These are phyloP conservation scores for Durotheca rogersii DNA, from an alignment of 495 filamentous ascomycete genomes.

Conservation along the genomic window DNA sequence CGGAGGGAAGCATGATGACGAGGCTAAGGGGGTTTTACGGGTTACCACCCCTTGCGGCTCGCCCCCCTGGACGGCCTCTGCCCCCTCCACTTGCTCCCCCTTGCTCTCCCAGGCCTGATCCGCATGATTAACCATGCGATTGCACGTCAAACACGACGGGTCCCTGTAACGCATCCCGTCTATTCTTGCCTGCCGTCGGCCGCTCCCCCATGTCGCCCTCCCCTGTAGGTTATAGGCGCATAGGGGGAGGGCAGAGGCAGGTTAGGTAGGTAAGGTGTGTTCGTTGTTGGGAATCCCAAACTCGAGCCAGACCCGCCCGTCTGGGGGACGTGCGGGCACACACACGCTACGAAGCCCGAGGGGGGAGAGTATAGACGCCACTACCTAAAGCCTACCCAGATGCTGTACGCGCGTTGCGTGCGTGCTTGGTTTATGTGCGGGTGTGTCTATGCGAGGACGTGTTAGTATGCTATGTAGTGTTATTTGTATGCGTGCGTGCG, in stretches of 20 bases:
- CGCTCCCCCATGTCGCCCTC: not conserved
- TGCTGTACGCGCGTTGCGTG: no score
- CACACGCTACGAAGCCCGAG: no score
- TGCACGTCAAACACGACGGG: constrained; percentile 20
- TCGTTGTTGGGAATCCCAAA: constrained; percentile 11
- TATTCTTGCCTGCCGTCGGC: constrained; percentile 11
- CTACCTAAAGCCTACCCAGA: no score
- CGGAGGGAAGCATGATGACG: not conserved
- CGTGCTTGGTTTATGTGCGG: no score
- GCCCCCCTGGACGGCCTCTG: not conserved
- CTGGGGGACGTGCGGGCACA: not conserved
- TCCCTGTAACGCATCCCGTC: constrained; percentile 30
- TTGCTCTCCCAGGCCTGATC: constrained; percentile 7
- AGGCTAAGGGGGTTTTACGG: constrained; percentile 18
- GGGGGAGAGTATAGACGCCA: no score
- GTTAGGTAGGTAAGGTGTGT: no score
- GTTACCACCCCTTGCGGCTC: not conserved
- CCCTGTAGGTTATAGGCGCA: no score
- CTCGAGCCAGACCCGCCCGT: constrained; percentile 9
- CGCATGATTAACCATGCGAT: constrained; percentile 14
- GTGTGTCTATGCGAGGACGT: no score
- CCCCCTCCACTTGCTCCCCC: not conserved
- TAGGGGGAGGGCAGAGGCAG: no score
- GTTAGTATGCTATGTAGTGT: no score
- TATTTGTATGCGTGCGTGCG: not conserved